Evolutionary conservation across 1,284 basidiomycete genomes (phyloP).

Genomic region (Athelia sp.): DNA sequence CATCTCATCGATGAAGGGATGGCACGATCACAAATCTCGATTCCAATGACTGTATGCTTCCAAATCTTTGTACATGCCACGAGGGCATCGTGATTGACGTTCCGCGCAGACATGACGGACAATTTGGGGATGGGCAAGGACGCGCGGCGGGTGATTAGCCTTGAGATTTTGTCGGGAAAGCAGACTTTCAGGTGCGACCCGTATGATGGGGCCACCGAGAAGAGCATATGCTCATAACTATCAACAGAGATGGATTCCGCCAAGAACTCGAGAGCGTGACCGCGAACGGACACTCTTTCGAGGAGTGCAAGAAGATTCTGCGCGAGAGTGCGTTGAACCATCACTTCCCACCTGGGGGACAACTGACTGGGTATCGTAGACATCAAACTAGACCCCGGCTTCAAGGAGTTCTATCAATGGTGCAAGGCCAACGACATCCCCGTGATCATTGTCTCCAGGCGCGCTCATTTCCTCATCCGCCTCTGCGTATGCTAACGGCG

Average conservation of each 20-base stretch:
- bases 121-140: conserved; percentile 70
- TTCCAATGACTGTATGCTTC: conserved; percentile 79
- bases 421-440: conserved; percentile 76
- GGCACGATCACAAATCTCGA: conserved; percentile 89
- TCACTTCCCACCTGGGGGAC: background rate
- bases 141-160: conserved; percentile 65
- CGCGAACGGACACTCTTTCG: conserved; percentile 63
- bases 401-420: conserved; percentile 81
- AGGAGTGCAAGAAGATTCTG: conserved; percentile 74
- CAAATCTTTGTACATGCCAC: conserved; percentile 1
- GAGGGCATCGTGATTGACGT: background rate
- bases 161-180: conserved; percentile 62
- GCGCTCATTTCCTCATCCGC: conserved; percentile 12
- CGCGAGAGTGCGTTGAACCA: conserved; percentile 30
- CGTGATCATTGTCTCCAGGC: conserved; percentile 91
- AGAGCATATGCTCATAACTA: background rate
- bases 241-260: conserved; percentile 67
- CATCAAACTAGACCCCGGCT: conserved; percentile 83
- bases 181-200: conserved; percentile 67
- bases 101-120: conserved; percentile 64
- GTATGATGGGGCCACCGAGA: background rate
- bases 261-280: conserved; percentile 75
- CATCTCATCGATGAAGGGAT: conserved; percentile 50
- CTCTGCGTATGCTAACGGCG: conserved; percentile 1
- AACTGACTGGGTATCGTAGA: conserved; percentile 39